Evolutionary conservation across 345 rosid genomes (phyloP).

Genomic region (Orychophragmus violaceus): DNA sequence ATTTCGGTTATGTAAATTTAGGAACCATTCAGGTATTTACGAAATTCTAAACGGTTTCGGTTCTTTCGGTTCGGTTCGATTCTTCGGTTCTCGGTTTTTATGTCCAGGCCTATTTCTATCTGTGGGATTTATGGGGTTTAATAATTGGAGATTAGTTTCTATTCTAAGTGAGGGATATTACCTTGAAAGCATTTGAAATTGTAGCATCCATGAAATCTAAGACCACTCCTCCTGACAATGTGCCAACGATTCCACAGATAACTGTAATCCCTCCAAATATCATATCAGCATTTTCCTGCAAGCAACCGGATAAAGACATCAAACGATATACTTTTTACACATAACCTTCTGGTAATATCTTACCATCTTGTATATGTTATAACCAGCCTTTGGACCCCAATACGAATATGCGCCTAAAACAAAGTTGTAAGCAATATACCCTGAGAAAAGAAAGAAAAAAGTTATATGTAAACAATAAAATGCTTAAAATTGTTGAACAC

Average conservation of each 20-base stretch:
- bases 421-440: conserved; percentile 78
- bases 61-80: no score
- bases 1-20: no score
- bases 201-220: conserved; percentile 67
- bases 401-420: conserved; percentile 95
- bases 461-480: conserved; percentile 39
- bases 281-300: conserved; percentile 77
- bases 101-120: no score
- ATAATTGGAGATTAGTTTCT: not conserved
- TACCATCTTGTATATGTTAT: conserved; percentile 84
- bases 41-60: no score
- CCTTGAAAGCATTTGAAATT: conserved; percentile 92
- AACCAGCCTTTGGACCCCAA: conserved; percentile 98
- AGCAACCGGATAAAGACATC: conserved; percentile 1
- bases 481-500: not conserved
- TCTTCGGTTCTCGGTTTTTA: no score
- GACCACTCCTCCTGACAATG: conserved; percentile 67
- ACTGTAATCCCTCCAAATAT: conserved; percentile 89
- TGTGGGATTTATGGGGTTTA: no score
- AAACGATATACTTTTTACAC: not conserved
- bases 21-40: no score
- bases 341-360: not conserved
- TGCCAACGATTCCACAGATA: conserved; percentile 76
- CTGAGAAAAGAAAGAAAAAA: conserved; percentile 37
- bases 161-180: conserved; percentile 17